Evolutionary conservation across 352 stramenopile species (phyloP).

Genomic region (Pythium aristosporum): DNA sequence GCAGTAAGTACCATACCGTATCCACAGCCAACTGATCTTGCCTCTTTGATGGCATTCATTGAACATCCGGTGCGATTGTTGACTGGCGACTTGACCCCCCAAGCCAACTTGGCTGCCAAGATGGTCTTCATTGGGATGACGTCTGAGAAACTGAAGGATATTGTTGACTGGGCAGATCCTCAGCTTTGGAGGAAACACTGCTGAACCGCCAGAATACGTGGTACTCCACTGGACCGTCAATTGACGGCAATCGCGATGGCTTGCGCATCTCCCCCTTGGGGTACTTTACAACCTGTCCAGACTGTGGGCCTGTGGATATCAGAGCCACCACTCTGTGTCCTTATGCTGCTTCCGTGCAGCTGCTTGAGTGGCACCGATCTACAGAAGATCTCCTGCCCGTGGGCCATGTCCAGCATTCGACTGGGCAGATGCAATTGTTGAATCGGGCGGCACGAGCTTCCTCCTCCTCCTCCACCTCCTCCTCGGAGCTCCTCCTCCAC

Average conservation of each 20-base stretch:
- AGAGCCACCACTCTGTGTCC: not conserved
- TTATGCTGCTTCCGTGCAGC: not conserved
- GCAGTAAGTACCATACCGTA: too few species aligned
- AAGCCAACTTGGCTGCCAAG: not conserved
- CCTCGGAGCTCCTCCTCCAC: not conserved
- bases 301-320: too few species aligned
- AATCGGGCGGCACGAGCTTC: not conserved
- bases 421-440: constrained; percentile 7
- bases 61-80: not conserved
- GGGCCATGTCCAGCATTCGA: not conserved
- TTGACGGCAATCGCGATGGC: not conserved
- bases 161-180: not conserved
- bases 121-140: not conserved
- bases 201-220: not conserved
- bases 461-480: not conserved
- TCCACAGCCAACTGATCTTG: not conserved
- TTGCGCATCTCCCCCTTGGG: too few species aligned
- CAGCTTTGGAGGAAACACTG: not conserved
- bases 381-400: not conserved
- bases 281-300: too few species aligned
- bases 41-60: too few species aligned
- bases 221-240: not conserved
- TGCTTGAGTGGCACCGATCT: not conserved
- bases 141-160: not conserved
- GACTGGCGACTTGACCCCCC: not conserved